Evolutionary conservation across 495 filamentous ascomycete genomes (phyloP).

Genomic region (Tuber microsphaerosporum): DNA sequence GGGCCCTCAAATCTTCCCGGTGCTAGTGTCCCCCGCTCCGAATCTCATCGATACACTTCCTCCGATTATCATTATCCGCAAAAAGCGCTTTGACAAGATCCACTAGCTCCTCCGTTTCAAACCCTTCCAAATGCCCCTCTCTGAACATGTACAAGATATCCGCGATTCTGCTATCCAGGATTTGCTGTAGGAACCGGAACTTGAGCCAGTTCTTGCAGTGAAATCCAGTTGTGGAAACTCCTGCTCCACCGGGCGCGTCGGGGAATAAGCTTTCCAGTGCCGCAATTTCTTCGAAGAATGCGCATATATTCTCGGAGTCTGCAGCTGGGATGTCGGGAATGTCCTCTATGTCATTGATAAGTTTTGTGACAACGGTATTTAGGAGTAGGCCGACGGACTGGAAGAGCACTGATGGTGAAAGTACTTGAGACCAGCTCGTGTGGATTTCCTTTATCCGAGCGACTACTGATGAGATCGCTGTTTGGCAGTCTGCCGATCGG

Average conservation of each 20-base stretch:
- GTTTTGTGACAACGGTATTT: constrained; percentile 69
- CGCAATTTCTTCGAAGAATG: constrained; percentile 64
- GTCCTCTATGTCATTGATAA: constrained; percentile 80
- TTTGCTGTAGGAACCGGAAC: constrained; percentile 79
- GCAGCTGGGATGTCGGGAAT: constrained; percentile 76
- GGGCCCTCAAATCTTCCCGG: neutral
- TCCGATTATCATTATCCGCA: constrained; percentile 73
- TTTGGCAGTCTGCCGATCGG: constrained; percentile 59
- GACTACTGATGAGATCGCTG: constrained; percentile 61
- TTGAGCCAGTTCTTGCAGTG: constrained; percentile 81
- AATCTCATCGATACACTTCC: constrained; percentile 73
- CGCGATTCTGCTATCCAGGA: constrained; percentile 78
- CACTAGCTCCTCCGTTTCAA: constrained; percentile 72
- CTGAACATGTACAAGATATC: constrained; percentile 86
- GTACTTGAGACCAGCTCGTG: constrained; percentile 66
- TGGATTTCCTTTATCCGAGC: constrained; percentile 63
- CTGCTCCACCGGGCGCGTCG: constrained; percentile 40
- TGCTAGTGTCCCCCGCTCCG: constrained; percentile 13
- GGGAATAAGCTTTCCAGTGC: constrained; percentile 67
- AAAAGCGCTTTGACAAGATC: constrained; percentile 85
- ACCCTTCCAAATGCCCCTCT: constrained; percentile 79
- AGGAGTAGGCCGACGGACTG: constrained; percentile 79
- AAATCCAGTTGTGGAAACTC: constrained; percentile 61
- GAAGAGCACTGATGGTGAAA: constrained; percentile 72
- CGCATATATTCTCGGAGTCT: constrained; percentile 71